Evolutionary conservation across 306 rosid species (phyloP), one percentile per base, ranked within the genome.

Genomic region (Quercus cerris): DNA sequence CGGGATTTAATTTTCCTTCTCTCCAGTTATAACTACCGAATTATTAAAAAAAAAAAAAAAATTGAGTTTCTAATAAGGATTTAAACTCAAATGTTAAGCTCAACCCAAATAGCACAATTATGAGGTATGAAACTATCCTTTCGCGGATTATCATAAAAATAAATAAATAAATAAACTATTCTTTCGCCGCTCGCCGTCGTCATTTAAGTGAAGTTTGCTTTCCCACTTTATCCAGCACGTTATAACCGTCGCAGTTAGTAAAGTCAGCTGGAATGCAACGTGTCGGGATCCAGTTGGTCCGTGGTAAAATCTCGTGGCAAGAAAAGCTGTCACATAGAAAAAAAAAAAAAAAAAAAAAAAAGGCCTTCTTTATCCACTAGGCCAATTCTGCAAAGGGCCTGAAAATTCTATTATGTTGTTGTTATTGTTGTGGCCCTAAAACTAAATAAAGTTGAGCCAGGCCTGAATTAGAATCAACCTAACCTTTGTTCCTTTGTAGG

Each of bases 11-110:
- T 41, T 41, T 41, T 41, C 11, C 3, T 41, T 41, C 11, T 41
- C 12, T 41, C 11, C 3, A 0, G 0, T 8, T 8, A 0, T 41
- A 41, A 8, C 11, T 41, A 41, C 8, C 0, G 0, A 41, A 7
- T 8, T 41, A 41, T 2, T 1, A 7, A 6, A 38, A 38, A 23
- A 23, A 23, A 38, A 38, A 38, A 8, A 41, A 41, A 38, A 31
- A 0, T 33, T 33, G 41, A 41, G 3, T 41, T 41, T 41, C 46
- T 41, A 41, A 7, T 8, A 41, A 41, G 11, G 46, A 8, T 41
- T 41, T 41, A 41, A 41, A 41, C 46, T 41, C 12, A 41, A 41
- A 7, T 41, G 46, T 8, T 8, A 41, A 41, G 46, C 46, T 8
- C 12, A 41, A 41, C 46, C 11, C 46, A 41, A 41, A 41, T 41